A percentile compares a stretch with the other conserved stretches of the same genome.
Evolutionary conservation across 1,284 basidiomycete species (phyloP).

Genomic region (Boletus sp.): DNA sequence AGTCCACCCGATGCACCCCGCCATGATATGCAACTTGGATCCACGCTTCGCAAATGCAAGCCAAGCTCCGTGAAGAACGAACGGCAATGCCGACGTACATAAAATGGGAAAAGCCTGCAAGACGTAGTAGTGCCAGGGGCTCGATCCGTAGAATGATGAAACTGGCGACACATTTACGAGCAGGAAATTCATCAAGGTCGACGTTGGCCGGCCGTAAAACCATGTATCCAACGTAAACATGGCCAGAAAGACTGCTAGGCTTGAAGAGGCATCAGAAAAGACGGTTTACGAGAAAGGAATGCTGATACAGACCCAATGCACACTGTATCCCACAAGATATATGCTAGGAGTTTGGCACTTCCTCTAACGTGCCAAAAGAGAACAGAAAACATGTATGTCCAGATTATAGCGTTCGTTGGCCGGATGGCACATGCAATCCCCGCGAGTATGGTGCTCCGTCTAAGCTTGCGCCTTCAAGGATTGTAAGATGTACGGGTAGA

Average conservation of each 20-base stretch:
- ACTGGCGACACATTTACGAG: constrained; percentile 76
- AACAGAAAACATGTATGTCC: constrained; percentile 64
- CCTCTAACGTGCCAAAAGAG: constrained; percentile 49
- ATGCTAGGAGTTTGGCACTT: constrained; percentile 29
- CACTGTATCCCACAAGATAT: constrained; percentile 37
- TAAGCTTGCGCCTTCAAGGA: constrained; percentile 30
- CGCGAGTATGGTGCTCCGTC: constrained; percentile 51
- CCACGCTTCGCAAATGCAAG: constrained; percentile 30
- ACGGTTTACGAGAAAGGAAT: not conserved
- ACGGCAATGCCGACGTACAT: constrained; percentile 70
- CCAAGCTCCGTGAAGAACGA: constrained; percentile 60
- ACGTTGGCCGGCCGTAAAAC: constrained; percentile 66
- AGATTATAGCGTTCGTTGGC: constrained; percentile 84
- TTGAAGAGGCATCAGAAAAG: constrained; percentile 16
- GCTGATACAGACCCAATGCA: constrained; percentile 43
- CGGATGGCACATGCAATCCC: constrained; percentile 78
- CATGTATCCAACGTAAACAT: constrained; percentile 58
- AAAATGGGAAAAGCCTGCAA: constrained; percentile 84
- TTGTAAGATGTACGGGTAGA: constrained; percentile 9
- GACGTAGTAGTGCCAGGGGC: constrained; percentile 86
- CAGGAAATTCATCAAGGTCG: constrained; percentile 82
- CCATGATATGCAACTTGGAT: constrained; percentile 41
- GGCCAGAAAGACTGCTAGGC: constrained; percentile 31
- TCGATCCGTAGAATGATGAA: constrained; percentile 92
- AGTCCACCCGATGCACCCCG: constrained; percentile 59